Evolutionary conservation across 768 basidiomycete genomes (phyloP), one percentile per base, ranked within the genome.

Genomic region (Hysterangium stoloniferum): DNA sequence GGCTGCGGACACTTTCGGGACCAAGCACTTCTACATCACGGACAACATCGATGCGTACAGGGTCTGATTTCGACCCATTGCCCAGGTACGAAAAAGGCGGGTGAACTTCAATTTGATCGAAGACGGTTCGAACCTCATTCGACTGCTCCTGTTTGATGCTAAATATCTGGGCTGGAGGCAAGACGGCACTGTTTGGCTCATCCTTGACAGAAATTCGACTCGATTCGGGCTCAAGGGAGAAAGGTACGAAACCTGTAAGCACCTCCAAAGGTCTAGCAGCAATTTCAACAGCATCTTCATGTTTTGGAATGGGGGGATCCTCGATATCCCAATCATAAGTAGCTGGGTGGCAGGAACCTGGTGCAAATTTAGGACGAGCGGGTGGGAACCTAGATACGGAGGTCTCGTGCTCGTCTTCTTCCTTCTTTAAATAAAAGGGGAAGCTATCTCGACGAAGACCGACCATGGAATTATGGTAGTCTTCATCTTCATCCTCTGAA

Each of bases 391-490:
- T 31, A n/a, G n/a, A n/a, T n/a, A n/a, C n/a, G 11, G 40, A 25
- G 9, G 28, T 13, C 11, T 41, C 19, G 12, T 20, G 12, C 6
- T 41, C 19, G 19, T 5, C 40, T 17, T 41, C 40, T 12, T 22
- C 11, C 4, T 41, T 9, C 22, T 41, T 19, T 41, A n/a, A 20
- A n/a, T n/a, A 20, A 37, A 48, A 19, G 13, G 48, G 37, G 19
- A 25, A 20, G 11, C 25, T 42, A 40, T 15, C 38, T 24, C 29
- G 35, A 25, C 22, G 49, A 9, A 20, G 13, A 22, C 15, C 38
- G 37, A 51, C 38, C 35, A 62, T 57, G 41, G 59, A 57, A 6
- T 54, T 56, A 41, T 61, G 57, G 61, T 62, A 66, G 52, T 67
- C 61, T 2, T 65, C 63, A 11, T 64, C 65, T n/a, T 51, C 49